Conservation (phyloP, 2,329 filamentous ascomycete genomes). For the Pseudogymnoascus sp. region DNA sequence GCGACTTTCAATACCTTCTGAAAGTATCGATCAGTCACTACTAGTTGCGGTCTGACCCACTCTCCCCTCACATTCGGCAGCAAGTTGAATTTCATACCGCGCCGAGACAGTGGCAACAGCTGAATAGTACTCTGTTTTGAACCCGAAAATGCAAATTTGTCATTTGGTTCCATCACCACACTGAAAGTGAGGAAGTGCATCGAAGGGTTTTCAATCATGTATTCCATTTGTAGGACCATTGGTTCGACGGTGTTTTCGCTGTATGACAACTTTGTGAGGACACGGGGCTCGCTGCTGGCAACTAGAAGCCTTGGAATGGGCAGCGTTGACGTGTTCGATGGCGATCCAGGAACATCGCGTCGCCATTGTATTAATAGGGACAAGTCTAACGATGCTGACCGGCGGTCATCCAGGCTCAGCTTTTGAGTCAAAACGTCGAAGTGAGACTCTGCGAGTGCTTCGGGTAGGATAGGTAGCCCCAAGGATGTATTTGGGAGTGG, state of each 20-base stretch:
- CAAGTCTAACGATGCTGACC: conserved; percentile 66
- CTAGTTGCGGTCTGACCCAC: conserved; percentile 67
- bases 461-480: conserved; percentile 46
- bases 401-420: conserved; percentile 70
- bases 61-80: conserved; percentile 57
- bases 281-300: conserved; percentile 77
- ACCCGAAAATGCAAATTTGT: conserved; percentile 88
- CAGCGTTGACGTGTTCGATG: conserved; percentile 58
- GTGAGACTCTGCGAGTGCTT: conserved; percentile 61
- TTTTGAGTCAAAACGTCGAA: conserved; percentile 74
- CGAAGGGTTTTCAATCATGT: conserved; percentile 87
- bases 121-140: conserved; percentile 74
- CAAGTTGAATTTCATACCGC: conserved; percentile 66
- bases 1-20: conserved; percentile 80
- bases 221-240: conserved; percentile 41
- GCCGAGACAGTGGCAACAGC: conserved; percentile 72
- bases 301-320: conserved; percentile 74
- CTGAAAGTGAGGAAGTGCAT: conserved; percentile 93
- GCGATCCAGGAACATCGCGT: conserved; percentile 36
- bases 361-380: conserved; percentile 72
- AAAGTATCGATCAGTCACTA: conserved; percentile 84
- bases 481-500: conserved; percentile 26
- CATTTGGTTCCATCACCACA: conserved; percentile 82
- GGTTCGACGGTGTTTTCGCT: conserved; percentile 24
- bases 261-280: conserved; percentile 51